Evolutionary conservation across 2,329 filamentous ascomycete genomes (phyloP).

Genomic region (Chrysosphaeria jannelii): DNA sequence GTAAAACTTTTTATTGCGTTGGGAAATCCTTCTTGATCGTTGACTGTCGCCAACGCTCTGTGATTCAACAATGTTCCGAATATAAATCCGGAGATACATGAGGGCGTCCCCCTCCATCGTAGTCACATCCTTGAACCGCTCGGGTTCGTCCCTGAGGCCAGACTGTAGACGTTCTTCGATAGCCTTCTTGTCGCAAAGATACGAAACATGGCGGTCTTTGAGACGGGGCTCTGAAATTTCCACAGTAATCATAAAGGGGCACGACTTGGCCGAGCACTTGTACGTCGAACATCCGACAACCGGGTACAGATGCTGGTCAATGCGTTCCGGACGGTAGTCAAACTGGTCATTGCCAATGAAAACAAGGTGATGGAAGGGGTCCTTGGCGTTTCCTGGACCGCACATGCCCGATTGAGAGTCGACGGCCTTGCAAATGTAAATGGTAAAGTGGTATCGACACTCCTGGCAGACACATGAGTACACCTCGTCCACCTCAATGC

Average conservation of each 20-base stretch:
- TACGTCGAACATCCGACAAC: conserved; percentile 11
- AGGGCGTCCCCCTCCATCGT: conserved; percentile 13
- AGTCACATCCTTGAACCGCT: conserved; percentile 15
- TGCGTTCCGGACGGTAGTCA: not conserved
- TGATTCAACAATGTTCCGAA: conserved; percentile 16
- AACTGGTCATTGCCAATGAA: conserved; percentile 1
- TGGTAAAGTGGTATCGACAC: conserved; percentile 9
- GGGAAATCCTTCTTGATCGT: conserved; percentile 14
- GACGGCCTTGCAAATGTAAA: conserved; percentile 5
- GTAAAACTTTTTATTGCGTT: conserved; percentile 23
- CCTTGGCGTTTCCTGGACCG: conserved; percentile 3
- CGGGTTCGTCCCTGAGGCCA: conserved; percentile 15
- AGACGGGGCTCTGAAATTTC: conserved; percentile 21
- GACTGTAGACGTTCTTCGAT: conserved; percentile 12
- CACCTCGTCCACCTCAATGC: conserved; percentile 3
- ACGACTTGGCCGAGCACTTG: conserved; percentile 12
- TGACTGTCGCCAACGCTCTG: conserved; percentile 6
- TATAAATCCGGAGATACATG: conserved; percentile 17
- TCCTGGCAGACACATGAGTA: conserved; percentile 8
- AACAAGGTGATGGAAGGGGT: conserved; percentile 7
- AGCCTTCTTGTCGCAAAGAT: conserved; percentile 15
- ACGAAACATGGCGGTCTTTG: conserved; percentile 11
- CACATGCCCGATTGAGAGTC: conserved; percentile 1
- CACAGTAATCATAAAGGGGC: conserved; percentile 14
- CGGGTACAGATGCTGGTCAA: conserved; percentile 11